Evolutionary conservation across 805 yeast species (phyloP), one percentile per base, ranked within the genome.

Genomic region (Isabelozyma rhagii): DNA sequence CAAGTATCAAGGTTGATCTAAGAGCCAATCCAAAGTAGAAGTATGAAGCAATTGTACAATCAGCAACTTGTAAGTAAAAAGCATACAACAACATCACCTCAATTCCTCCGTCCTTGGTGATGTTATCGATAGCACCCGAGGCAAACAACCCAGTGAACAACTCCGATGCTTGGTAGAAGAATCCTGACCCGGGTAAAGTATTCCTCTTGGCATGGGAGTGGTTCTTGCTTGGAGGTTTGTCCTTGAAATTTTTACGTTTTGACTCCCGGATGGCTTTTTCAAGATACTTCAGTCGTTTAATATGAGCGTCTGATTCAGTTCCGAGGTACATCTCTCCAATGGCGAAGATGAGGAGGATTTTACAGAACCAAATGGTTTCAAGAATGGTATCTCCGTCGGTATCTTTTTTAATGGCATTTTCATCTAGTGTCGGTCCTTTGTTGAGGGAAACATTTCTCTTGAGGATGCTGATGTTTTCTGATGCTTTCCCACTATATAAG

Each of bases 241-340:
- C 55, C 41, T 53, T 39, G 11, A 55, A 49, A 39, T 46, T 52
- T 39, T 49, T 43, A 25, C 51, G 48, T 44, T 45, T 47, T 34
- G 49, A 50, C 44, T 49, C 56, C 48, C 52, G 48, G 47, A 39
- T 51, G 42, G 18, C 28, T 44, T 40, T 55, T 18, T 51, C 49
- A 43, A 46, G 47, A 7, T 52, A 50, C 17, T 63, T 65, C 52
- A 71, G 59, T 47, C 69, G 72, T 51, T 71, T 68, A 3, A 85
- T 82, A 58, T 84, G 84, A 18, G 77, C 70, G 54, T 80, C 81
- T 47, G 87, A 84, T 10, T 87, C 85, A 0, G 90, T 85, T 1
- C 93, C 93, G 38, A 87, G 65, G 58, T 87, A 87, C 89, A 87
- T 86, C 62, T 87, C 96, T 14, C 96, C 94, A 44, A 83, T 78